Conservation (phyloP, 768 basidiomycete species). For the Mycena latifolia region DNA sequence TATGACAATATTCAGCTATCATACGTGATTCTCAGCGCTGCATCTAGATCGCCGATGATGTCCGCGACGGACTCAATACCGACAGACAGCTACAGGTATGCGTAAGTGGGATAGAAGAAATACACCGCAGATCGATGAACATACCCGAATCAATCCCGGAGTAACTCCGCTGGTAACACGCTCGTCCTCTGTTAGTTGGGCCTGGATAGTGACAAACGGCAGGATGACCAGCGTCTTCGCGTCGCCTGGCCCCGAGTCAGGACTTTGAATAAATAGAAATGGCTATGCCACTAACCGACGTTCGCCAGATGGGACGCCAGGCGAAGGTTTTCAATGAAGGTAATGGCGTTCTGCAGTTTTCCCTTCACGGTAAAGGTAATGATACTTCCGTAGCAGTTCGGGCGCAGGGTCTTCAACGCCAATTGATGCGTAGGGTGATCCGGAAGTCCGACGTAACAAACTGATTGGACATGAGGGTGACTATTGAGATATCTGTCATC, state of each 20-base stretch:
- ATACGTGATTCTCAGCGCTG: slow-evolving; percentile 17
- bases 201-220: slow-evolving; percentile 83
- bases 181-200: slow-evolving; percentile 74
- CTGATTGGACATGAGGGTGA: slow-evolving; percentile 78
- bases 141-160: slow-evolving; percentile 78
- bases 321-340: slow-evolving; percentile 75
- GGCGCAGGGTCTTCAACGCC: slow-evolving; percentile 69
- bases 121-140: neutral
- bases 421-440: slow-evolving; percentile 70
- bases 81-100: slow-evolving; percentile 10
- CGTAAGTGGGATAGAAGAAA: neutral
- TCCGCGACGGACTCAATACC: slow-evolving; percentile 23
- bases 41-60: slow-evolving; percentile 28
- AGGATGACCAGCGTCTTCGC: slow-evolving; percentile 85
- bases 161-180: slow-evolving; percentile 76
- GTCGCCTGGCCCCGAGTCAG: slow-evolving; percentile 62
- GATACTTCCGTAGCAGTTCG: slow-evolving; percentile 75
- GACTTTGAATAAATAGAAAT: too few species aligned
- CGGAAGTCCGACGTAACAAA: slow-evolving; percentile 79
- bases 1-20: too few species aligned
- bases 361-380: slow-evolving; percentile 83
- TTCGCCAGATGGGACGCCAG: slow-evolving; percentile 82
- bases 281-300: slow-evolving; percentile 45
- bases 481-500: slow-evolving; percentile 65
- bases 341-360: slow-evolving; percentile 61